phyloP scores from a whole-genome alignment of 768 basidiomycete species.

The Hemileccinum rubropunctum region DNA sequence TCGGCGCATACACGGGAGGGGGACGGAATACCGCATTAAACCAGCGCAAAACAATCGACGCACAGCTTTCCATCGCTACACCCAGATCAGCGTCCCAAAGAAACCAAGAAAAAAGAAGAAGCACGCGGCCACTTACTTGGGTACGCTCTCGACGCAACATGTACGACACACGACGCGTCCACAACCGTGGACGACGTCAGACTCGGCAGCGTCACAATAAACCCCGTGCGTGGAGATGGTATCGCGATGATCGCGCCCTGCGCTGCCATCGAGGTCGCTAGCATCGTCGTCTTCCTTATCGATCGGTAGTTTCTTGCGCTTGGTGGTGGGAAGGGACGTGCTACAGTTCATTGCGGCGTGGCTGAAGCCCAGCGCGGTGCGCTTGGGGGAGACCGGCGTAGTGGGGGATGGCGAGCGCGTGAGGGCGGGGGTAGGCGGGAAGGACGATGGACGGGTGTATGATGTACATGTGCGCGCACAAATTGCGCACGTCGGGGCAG shows the following conservation, averaged over 20 bases:
- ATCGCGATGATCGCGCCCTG: slow-evolving; percentile 1
- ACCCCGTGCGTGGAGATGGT: background rate
- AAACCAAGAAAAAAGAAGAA: background rate
- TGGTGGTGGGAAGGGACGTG: slow-evolving; percentile 7
- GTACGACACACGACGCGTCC: slow-evolving; percentile 34
- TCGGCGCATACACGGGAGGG: background rate
- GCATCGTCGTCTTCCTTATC: slow-evolving; percentile 22
- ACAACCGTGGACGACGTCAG: slow-evolving; percentile 29
- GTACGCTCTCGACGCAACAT: slow-evolving; percentile 36
- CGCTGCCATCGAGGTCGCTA: background rate
- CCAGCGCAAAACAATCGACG: slow-evolving; percentile 29
- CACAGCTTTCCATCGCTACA: slow-evolving; percentile 31
- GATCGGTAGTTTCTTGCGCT: slow-evolving; percentile 29
- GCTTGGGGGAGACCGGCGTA: slow-evolving; percentile 27
- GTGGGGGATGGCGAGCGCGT: slow-evolving; percentile 33
- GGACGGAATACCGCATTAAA: slow-evolving; percentile 3
- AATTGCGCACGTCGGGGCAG: slow-evolving; percentile 33
- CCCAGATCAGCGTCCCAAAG: slow-evolving; percentile 10
- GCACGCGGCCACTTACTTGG: slow-evolving; percentile 28
- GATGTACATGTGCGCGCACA: slow-evolving; percentile 39
- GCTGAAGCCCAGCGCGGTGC: slow-evolving; percentile 24
- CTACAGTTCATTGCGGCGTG: slow-evolving; percentile 23
- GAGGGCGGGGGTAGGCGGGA: slow-evolving; percentile 37
- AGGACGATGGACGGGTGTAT: slow-evolving; percentile 28
- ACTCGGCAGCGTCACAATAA: slow-evolving; percentile 2